phyloP scores from a whole-genome alignment of 2,329 filamentous ascomycete genomes.

The Stachybotrys elegans region DNA sequence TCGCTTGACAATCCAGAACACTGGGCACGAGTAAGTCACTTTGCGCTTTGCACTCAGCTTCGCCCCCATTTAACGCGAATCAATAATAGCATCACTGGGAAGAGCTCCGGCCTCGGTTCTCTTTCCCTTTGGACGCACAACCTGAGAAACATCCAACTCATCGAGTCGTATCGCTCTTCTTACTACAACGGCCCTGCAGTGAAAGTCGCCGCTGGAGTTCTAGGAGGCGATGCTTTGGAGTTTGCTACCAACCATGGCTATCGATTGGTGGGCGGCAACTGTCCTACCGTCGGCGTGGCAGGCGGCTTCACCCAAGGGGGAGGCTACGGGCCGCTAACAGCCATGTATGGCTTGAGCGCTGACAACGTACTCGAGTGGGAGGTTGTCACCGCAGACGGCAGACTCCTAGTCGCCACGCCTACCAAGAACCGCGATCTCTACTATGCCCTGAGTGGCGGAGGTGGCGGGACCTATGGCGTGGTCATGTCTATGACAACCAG shows the following conservation, averaged over 20 bases:
- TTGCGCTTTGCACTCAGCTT: neutral
- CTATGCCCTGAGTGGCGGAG: slow-evolving; percentile 50
- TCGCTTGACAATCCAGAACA: slow-evolving; percentile 41
- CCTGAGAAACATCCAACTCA: slow-evolving; percentile 23
- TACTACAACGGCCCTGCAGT: slow-evolving; percentile 39
- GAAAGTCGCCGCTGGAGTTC: slow-evolving; percentile 4
- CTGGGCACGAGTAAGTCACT: slow-evolving; percentile 35
- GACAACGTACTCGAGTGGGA: slow-evolving; percentile 47
- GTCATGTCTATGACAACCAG: slow-evolving; percentile 45
- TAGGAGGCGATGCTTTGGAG: neutral
- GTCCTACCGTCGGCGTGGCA: slow-evolving; percentile 44
- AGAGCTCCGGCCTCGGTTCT: slow-evolving; percentile 27
- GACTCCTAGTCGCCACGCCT: slow-evolving; percentile 34
- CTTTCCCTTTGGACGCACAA: slow-evolving; percentile 35
- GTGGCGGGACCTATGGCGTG: slow-evolving; percentile 47
- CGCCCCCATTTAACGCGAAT: neutral
- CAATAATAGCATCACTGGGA: slow-evolving; percentile 20
- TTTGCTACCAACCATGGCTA: slow-evolving; percentile 20
- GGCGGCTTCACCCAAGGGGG: slow-evolving; percentile 52
- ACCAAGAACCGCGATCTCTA: slow-evolving; percentile 44
- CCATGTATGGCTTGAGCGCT: slow-evolving; percentile 43
- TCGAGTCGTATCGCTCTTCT: slow-evolving; percentile 9
- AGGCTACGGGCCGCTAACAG: slow-evolving; percentile 44
- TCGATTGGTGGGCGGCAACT: slow-evolving; percentile 41
- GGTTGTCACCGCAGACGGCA: slow-evolving; percentile 41